Conservation (phyloP, 1,284 basidiomycete species). For the Kwoniella shivajii region DNA sequence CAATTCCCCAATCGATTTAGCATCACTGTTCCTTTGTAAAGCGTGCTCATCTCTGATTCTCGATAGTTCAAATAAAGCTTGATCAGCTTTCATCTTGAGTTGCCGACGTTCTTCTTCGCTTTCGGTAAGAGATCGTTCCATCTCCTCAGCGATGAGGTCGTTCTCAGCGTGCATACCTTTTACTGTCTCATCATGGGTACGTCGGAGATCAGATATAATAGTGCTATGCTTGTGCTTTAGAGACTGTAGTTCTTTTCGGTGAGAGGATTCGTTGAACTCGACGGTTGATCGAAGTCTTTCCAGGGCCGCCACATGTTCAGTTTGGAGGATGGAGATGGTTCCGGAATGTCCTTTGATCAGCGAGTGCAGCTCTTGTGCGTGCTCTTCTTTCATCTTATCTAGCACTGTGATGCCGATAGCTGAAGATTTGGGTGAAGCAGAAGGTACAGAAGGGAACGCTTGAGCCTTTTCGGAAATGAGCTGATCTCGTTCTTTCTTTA, state of each 20-base stretch:
- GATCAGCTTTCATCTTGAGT: constrained; percentile 50
- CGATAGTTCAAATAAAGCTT: constrained; percentile 47
- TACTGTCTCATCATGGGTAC: constrained; percentile 23
- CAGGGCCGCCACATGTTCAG: constrained; percentile 23
- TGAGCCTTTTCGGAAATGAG: constrained; percentile 10
- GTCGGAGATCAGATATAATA: constrained; percentile 22
- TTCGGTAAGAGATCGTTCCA: constrained; percentile 39
- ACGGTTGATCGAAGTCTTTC: constrained; percentile 6
- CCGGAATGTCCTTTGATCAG: constrained; percentile 20
- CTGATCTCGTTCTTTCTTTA: constrained; percentile 13
- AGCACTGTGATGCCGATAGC: constrained; percentile 1
- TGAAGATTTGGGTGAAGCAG: neutral
- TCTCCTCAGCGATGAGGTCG: constrained; percentile 38
- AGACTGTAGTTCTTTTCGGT: constrained; percentile 23
- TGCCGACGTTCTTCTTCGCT: constrained; percentile 48
- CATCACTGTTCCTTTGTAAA: constrained; percentile 33
- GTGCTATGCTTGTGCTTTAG: constrained; percentile 28
- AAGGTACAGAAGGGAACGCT: constrained; percentile 4
- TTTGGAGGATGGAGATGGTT: constrained; percentile 26
- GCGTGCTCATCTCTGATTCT: constrained; percentile 45
- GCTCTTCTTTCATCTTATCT: constrained; percentile 30
- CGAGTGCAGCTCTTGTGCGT: constrained; percentile 33
- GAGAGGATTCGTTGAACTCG: constrained; percentile 14
- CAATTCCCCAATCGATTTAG: constrained; percentile 38
- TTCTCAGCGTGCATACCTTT: constrained; percentile 31